Evolutionary conservation across 2,329 filamentous ascomycete species (phyloP).

Genomic region (Scortechinia acanthostroma): DNA sequence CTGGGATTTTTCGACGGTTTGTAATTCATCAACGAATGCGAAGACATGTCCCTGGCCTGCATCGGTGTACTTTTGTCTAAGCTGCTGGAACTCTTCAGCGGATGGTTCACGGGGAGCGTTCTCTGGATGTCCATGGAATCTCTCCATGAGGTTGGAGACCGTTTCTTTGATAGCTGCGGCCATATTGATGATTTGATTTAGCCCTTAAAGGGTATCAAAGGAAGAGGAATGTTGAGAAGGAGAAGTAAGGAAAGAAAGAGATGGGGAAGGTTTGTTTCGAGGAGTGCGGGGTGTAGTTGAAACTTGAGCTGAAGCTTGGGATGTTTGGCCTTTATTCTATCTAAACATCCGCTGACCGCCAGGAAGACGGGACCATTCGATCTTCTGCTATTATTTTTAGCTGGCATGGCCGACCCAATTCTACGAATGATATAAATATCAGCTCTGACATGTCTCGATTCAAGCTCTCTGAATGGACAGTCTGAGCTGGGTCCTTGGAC

Average conservation of each 20-base stretch:
- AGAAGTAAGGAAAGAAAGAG: background rate
- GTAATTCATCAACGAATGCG: constrained; percentile 78
- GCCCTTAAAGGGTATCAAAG: constrained; percentile 5
- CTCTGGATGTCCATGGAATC: constrained; percentile 4
- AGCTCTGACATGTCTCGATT: too few relatives aligned
- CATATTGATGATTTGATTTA: constrained; percentile 19
- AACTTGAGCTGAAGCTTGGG: too few relatives aligned
- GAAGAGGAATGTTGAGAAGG: constrained; percentile 9
- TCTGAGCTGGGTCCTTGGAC: too few relatives aligned
- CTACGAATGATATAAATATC: too few relatives aligned
- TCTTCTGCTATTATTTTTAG: too few relatives aligned
- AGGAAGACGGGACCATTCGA: too few relatives aligned
- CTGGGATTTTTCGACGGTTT: constrained; percentile 62
- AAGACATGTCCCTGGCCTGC: constrained; percentile 78
- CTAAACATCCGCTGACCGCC: too few relatives aligned
- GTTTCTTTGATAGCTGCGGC: constrained; percentile 30
- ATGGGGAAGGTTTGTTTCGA: background rate
- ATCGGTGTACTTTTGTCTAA: constrained; percentile 67
- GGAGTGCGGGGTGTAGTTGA: background rate
- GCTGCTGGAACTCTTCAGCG: constrained; percentile 56
- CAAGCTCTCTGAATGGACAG: too few relatives aligned
- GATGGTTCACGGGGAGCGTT: constrained; percentile 42
- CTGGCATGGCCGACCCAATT: too few relatives aligned
- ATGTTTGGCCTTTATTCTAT: too few relatives aligned
- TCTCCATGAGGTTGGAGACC: constrained; percentile 24